Evolutionary conservation across 352 stramenopile species (phyloP).

Genomic region (Phytopythium helicoides): DNA sequence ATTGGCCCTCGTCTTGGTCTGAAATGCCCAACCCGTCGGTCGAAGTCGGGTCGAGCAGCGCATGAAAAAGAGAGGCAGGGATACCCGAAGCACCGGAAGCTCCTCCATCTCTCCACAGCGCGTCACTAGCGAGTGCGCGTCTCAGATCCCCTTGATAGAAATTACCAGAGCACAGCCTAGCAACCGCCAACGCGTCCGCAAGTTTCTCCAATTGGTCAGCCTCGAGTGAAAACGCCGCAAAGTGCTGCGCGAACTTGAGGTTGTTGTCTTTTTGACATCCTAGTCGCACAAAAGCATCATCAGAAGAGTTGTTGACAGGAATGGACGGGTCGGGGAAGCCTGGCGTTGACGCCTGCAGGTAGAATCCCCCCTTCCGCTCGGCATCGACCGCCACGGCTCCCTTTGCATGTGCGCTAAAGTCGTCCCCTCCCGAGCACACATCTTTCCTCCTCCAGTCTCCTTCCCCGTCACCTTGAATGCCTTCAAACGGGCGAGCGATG

Average conservation of each 20-base stretch:
- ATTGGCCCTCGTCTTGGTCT: background rate
- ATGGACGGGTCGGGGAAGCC: conserved; percentile 67
- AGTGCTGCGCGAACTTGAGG: conserved; percentile 71
- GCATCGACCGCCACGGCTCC: conserved; percentile 26
- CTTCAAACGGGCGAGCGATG: conserved; percentile 37
- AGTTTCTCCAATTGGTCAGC: conserved; percentile 38
- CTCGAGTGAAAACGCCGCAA: conserved; percentile 59
- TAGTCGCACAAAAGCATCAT: conserved; percentile 53
- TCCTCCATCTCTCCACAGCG: conserved; percentile 35
- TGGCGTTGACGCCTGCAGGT: conserved; percentile 75
- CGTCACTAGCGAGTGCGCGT: conserved; percentile 32
- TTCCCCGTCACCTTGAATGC: background rate
- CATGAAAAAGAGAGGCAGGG: conserved; percentile 38
- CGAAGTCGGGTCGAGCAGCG: conserved; percentile 34
- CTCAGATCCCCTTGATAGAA: conserved; percentile 45
- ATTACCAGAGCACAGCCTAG: conserved; percentile 70
- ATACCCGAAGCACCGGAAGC: conserved; percentile 21
- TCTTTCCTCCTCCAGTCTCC: conserved; percentile 5
- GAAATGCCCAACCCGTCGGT: background rate
- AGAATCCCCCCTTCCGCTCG: conserved; percentile 43
- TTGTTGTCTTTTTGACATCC: conserved; percentile 80
- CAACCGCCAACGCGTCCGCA: conserved; percentile 44
- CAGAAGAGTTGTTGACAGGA: conserved; percentile 3
- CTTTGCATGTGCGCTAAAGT: conserved; percentile 77
- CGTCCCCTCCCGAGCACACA: conserved; percentile 44